Evolutionary conservation across 495 filamentous ascomycete species (phyloP).

Genomic region (Chaetomium cochliodes): DNA sequence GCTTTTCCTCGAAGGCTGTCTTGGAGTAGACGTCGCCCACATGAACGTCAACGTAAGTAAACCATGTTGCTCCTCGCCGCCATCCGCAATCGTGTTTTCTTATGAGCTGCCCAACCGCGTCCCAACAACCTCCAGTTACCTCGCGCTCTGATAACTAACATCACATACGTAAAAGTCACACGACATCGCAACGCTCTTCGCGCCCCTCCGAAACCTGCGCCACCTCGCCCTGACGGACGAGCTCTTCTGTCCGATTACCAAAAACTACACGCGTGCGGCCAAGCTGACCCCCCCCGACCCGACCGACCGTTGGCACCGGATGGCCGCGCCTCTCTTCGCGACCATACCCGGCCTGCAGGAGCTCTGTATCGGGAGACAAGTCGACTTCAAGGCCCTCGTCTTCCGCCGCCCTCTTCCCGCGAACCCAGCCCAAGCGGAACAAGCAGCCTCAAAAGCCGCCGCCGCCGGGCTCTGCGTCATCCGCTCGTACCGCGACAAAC

Average conservation of each 20-base stretch:
- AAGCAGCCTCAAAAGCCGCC: neutral
- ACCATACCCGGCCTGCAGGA: neutral
- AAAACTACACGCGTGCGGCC: neutral
- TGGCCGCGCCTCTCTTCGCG: conserved; percentile 4
- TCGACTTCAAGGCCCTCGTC: conserved; percentile 8
- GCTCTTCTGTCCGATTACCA: neutral
- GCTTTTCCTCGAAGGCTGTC: neutral
- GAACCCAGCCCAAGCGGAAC: neutral
- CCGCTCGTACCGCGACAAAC: neutral
- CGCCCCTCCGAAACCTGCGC: neutral
- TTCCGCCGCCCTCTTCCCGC: neutral
- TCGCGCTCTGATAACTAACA: neutral
- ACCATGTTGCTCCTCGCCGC: neutral
- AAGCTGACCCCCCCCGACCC: neutral
- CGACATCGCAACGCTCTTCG: neutral
- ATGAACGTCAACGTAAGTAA: neutral
- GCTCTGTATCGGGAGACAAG: conserved; percentile 2
- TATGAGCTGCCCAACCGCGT: neutral
- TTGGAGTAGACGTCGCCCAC: neutral
- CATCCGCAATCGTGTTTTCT: neutral
- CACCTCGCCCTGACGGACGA: conserved; percentile 6
- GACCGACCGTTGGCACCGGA: conserved; percentile 25
- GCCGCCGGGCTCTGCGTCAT: neutral
- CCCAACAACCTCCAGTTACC: too few relatives aligned
- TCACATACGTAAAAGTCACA: neutral